These are phyloP conservation scores for Saturnispora silvae DNA, from an alignment of 805 yeast species.

Conservation along the genomic window DNA sequence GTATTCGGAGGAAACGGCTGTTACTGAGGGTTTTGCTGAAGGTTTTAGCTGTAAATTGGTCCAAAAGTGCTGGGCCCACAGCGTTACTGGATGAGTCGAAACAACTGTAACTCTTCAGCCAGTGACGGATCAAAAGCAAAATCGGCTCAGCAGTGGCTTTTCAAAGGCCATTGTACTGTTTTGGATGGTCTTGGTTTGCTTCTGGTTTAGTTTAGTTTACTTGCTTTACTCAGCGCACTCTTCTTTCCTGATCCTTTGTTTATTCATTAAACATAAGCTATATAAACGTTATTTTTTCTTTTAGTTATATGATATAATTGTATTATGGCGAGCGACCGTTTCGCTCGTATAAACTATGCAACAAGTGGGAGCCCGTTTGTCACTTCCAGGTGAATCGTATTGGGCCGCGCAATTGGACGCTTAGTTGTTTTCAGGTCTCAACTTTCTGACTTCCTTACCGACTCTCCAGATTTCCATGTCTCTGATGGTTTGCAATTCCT, in stretches of 20 bases:
- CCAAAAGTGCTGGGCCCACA: no score
- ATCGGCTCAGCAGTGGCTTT: no score
- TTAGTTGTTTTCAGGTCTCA: constrained; percentile 98
- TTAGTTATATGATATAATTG: constrained; percentile 1
- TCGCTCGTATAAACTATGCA: neutral
- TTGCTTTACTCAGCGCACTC: neutral
- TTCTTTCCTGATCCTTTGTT: constrained; percentile 4
- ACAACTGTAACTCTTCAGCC: no score
- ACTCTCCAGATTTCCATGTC: constrained; percentile 99
- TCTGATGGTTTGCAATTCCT: constrained; percentile 88
- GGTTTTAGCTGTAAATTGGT: no score
- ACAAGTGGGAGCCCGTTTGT: neutral
- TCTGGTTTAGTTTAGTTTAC: no score
- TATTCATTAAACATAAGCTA: constrained; percentile 9
- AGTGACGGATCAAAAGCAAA: no score
- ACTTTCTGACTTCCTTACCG: constrained; percentile 99
- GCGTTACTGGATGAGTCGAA: no score
- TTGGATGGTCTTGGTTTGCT: no score
- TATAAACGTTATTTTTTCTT: neutral
- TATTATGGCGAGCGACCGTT: neutral
- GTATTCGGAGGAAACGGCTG: no score
- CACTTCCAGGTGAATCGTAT: constrained; percentile 10
- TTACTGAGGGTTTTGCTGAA: no score
- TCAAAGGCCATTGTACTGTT: no score
- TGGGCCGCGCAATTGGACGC: no score